Evolutionary conservation across 192 early-diverging fungal species (phyloP), one percentile per base, ranked within the genome.

Genomic region (Backusella luteola): DNA sequence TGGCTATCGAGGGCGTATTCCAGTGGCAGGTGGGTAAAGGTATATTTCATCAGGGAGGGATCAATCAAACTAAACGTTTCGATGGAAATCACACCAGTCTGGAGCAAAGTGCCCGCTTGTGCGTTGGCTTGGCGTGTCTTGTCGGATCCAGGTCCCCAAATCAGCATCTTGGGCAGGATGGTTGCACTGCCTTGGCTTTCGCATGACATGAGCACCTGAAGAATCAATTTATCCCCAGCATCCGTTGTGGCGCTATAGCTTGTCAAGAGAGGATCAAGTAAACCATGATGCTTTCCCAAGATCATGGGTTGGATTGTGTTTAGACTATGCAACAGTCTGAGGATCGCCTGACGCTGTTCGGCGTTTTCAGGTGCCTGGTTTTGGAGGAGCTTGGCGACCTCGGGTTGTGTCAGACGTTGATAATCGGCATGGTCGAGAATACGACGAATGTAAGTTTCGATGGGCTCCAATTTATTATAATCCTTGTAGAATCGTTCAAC

Each of bases 31-130:
- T 85, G 84, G 3, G 85, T 85, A 35, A 87, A 79, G 14, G 90
- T 87, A 49, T 87, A 77, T 66, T 84, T 80, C 94, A 95, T 92
- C 77, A 89, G 78, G 6, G 71, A 74, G 12, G 90, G 83, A 73
- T 95, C 92, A 67, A 95, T 84, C 36, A 84, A 74, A 36, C 82
- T 83, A 35, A 95, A 73, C 6, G 87, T 80, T 67, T 94, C 92
- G 7, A 87, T 82, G 19, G 84, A 80, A 74, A 84, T 76, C 69
- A 85, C n/a, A 82, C 70, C 39, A 34, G 81, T 68, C 49, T 76
- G 35, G 71, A 87, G 69, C 15, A 86, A 59, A 32, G 68, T 74
- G 5, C 75, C 79, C 7, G 78, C 59, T 39, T 83, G 78, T 34
- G 75, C 75, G 38, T 77, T 71, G 3, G 76, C 44, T 79, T 87